These are phyloP conservation scores for Colletotrichum navitas DNA, from an alignment of 2,329 filamentous ascomycete species.

Conservation along the genomic window DNA sequence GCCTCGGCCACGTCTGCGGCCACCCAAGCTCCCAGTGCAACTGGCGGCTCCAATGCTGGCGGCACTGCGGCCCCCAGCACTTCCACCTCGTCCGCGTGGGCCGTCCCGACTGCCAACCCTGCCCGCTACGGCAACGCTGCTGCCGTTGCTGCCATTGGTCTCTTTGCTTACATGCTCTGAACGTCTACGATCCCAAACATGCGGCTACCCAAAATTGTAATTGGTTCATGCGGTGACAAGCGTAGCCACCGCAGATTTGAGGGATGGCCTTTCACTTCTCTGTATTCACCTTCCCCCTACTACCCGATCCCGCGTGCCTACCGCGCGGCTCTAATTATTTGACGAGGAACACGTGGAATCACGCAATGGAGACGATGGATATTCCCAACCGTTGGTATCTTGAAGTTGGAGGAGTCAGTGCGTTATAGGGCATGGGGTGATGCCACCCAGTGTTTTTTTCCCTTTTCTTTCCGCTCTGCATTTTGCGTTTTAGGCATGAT, in stretches of 20 bases:
- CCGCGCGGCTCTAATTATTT: conserved; percentile 38
- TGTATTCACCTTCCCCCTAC: conserved; percentile 43
- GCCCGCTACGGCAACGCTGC: conserved; percentile 57
- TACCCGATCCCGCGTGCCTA: conserved; percentile 34
- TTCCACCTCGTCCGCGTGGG: conserved; percentile 48
- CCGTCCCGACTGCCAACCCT: conserved; percentile 58
- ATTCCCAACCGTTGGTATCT: conserved; percentile 41
- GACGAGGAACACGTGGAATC: conserved; percentile 41
- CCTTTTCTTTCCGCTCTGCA: conserved; percentile 34
- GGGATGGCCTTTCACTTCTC: conserved; percentile 39
- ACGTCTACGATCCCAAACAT: not conserved
- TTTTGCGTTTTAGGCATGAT: conserved; percentile 40
- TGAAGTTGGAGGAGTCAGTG: conserved; percentile 40
- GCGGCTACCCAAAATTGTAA: not conserved
- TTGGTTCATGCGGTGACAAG: conserved; percentile 1
- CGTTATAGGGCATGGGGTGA: conserved; percentile 31
- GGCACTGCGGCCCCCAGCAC: conserved; percentile 41
- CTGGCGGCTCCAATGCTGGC: conserved; percentile 38
- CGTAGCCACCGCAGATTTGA: not conserved
- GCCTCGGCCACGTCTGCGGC: conserved; percentile 41
- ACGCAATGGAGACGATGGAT: conserved; percentile 42
- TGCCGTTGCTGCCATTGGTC: conserved; percentile 63
- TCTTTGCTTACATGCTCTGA: conserved; percentile 66
- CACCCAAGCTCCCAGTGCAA: conserved; percentile 28
- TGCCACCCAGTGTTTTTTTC: conserved; percentile 29